Evolutionary conservation across 2,329 filamentous ascomycete genomes (phyloP).

Genomic region (Hypoxylon sp.): DNA sequence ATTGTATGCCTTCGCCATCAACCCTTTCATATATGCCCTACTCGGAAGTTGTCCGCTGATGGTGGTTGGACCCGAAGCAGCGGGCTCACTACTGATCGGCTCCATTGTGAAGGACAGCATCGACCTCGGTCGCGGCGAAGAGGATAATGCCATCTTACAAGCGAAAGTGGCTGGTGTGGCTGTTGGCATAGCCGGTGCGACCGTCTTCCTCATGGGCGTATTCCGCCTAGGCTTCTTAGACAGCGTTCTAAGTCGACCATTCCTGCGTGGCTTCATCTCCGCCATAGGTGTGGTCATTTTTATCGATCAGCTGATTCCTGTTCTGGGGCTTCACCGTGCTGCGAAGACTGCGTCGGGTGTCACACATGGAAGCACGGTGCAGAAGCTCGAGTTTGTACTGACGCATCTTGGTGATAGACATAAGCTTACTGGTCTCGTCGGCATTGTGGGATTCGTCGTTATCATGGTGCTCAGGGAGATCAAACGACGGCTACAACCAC

Average conservation of each 20-base stretch:
- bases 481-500: slow-evolving; percentile 81
- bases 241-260: slow-evolving; percentile 91
- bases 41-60: slow-evolving; percentile 92
- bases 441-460: slow-evolving; percentile 80
- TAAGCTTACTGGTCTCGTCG: slow-evolving; percentile 77
- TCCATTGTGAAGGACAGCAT: slow-evolving; percentile 83
- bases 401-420: slow-evolving; percentile 73
- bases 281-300: slow-evolving; percentile 97
- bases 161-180: slow-evolving; percentile 88
- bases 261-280: slow-evolving; percentile 93
- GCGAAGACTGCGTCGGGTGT: slow-evolving; percentile 71
- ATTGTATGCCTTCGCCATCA: slow-evolving; percentile 92
- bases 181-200: slow-evolving; percentile 85
- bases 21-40: slow-evolving; percentile 88
- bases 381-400: slow-evolving; percentile 84
- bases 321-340: slow-evolving; percentile 76
- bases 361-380: slow-evolving; percentile 83
- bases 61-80: slow-evolving; percentile 93
- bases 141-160: slow-evolving; percentile 73
- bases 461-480: slow-evolving; percentile 92
- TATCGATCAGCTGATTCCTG: slow-evolving; percentile 91
- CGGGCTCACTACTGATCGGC: slow-evolving; percentile 89
- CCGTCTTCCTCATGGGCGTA: slow-evolving; percentile 87
- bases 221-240: slow-evolving; percentile 91
- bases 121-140: slow-evolving; percentile 68